A percentile compares a stretch with the other conserved stretches of the same genome.
These are phyloP conservation scores for Neurospora tetrasperma DNA, from an alignment of 495 filamentous ascomycete genomes.

Conservation along the genomic window DNA sequence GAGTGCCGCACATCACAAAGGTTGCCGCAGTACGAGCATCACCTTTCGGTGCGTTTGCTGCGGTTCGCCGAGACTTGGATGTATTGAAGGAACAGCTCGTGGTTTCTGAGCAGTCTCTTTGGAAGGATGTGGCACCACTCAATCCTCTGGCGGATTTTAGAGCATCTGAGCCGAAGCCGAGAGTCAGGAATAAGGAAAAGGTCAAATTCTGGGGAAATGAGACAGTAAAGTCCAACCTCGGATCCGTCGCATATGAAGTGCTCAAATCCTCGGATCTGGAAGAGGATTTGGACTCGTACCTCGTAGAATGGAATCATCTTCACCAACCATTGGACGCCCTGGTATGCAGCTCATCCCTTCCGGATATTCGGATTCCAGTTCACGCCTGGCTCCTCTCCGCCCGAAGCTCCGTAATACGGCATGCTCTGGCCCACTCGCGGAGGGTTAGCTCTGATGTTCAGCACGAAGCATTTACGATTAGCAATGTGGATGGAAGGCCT, in stretches of 20 bases:
- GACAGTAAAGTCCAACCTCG: constrained; percentile 20
- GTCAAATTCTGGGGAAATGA: constrained; percentile 28
- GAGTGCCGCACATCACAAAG: constrained; percentile 76
- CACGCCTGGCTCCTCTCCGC: constrained; percentile 71
- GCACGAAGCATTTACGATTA: constrained; percentile 50
- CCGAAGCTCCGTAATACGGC: constrained; percentile 59
- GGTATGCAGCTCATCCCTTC: constrained; percentile 46
- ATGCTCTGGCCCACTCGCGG: constrained; percentile 44
- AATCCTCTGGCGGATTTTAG: constrained; percentile 47
- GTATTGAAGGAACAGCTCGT: constrained; percentile 65
- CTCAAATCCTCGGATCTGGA: constrained; percentile 49
- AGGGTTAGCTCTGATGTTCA: constrained; percentile 25
- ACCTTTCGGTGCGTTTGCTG: constrained; percentile 78
- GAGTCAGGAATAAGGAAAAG: constrained; percentile 17
- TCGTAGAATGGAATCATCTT: constrained; percentile 24
- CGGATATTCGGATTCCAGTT: constrained; percentile 62
- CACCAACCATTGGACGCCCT: constrained; percentile 33
- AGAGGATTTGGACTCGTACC: constrained; percentile 36
- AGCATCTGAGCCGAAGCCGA: constrained; percentile 19
- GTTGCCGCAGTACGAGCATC: constrained; percentile 78
- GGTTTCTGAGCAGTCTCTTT: constrained; percentile 53
- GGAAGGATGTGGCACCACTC: constrained; percentile 62
- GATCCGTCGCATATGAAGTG: constrained; percentile 34
- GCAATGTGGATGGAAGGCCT: constrained; percentile 36
- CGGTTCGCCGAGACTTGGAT: constrained; percentile 74